phyloP scores from a whole-genome alignment of 257 asterid species.

The Forsythia viridissima region DNA sequence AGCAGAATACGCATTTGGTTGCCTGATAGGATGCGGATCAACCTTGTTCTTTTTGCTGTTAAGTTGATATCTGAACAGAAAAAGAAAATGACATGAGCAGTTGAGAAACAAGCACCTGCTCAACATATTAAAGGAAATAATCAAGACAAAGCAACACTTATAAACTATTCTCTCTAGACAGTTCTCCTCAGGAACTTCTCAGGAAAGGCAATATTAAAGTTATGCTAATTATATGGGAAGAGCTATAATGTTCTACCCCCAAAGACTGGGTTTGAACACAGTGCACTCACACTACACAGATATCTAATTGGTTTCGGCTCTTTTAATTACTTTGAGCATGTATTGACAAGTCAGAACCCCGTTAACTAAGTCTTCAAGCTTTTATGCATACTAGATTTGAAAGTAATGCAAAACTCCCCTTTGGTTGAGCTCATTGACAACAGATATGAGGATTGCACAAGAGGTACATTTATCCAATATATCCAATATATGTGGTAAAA shows the following conservation, averaged over 20 bases:
- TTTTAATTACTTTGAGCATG: background rate
- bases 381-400: background rate
- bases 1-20: conserved; percentile 43
- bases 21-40: conserved; percentile 54
- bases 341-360: background rate
- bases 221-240: background rate
- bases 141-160: background rate
- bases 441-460: background rate
- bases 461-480: background rate
- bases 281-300: background rate
- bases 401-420: background rate
- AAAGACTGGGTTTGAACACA: background rate
- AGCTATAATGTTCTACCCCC: background rate
- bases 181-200: background rate
- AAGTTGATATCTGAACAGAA: conserved; percentile 66
- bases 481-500: background rate
- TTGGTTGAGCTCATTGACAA: background rate
- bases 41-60: conserved; percentile 73
- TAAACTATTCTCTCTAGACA: background rate
- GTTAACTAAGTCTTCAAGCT: background rate
- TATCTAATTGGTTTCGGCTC: background rate
- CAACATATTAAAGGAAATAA: background rate
- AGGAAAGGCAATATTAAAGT: background rate
- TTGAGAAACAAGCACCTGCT: conserved; percentile 4
- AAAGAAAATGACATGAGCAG: conserved; percentile 19